phyloP scores from a whole-genome alignment of 2,329 filamentous ascomycete genomes.

The Aspergillus carbonarius region DNA sequence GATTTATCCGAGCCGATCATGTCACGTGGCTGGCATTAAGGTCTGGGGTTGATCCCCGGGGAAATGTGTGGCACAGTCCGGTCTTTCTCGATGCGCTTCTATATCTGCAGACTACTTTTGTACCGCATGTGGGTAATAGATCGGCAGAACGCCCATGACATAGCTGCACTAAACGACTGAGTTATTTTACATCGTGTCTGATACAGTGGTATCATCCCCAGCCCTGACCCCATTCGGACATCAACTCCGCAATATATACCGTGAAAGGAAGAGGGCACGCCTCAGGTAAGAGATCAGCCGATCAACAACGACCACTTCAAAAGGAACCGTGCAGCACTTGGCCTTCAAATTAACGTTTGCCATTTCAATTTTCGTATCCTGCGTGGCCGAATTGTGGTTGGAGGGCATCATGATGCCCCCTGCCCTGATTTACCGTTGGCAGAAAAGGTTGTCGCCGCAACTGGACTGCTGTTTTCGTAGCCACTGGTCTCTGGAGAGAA shows the following conservation, averaged over 20 bases:
- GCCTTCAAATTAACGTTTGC: neutral
- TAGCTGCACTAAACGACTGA: neutral
- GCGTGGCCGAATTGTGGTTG: neutral
- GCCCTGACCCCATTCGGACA: neutral
- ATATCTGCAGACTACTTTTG: no score
- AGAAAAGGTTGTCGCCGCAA: neutral
- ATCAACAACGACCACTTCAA: neutral
- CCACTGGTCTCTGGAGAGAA: slow-evolving; percentile 15
- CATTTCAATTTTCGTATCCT: neutral
- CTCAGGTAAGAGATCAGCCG: neutral
- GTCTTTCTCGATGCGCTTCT: no score
- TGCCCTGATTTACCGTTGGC: neutral
- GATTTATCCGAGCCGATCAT: neutral
- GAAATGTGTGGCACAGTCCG: no score
- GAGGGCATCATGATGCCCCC: neutral
- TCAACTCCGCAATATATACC: neutral
- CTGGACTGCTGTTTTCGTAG: slow-evolving; percentile 13
- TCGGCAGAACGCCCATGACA: no score
- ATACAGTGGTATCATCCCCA: neutral
- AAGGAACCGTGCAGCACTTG: neutral
- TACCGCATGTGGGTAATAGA: no score
- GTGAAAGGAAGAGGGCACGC: neutral
- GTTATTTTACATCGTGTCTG: neutral
- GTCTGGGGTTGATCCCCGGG: neutral
- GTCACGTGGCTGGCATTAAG: neutral